A percentile compares a stretch with the other conserved stretches of the same genome.
These are phyloP conservation scores for Cryphonectria parasitica DNA, from an alignment of 2,329 filamentous ascomycete genomes.

Conservation along the genomic window DNA sequence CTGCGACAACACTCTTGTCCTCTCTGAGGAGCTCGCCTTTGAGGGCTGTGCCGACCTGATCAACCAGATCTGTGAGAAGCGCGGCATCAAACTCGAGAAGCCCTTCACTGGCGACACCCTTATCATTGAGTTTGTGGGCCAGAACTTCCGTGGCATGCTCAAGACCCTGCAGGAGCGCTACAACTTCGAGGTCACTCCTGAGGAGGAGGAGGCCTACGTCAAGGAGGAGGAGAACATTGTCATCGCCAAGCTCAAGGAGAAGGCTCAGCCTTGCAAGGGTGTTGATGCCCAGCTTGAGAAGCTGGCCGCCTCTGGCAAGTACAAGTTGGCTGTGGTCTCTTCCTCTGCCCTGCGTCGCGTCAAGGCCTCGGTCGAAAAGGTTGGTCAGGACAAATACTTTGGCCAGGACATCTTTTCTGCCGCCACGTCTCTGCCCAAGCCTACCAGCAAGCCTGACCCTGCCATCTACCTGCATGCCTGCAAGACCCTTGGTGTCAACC, in stretches of 20 bases:
- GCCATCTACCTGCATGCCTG: constrained; percentile 84
- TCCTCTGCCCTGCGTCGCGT: constrained; percentile 80
- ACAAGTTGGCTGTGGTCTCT: constrained; percentile 79
- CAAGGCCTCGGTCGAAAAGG: constrained; percentile 76
- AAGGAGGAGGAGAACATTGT: constrained; percentile 79
- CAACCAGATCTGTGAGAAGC: constrained; percentile 78
- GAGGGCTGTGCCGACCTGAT: constrained; percentile 87
- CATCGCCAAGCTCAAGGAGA: constrained; percentile 75
- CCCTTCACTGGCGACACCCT: constrained; percentile 79
- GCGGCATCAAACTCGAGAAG: constrained; percentile 54
- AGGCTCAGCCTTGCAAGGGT: constrained; percentile 69
- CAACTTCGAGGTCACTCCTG: constrained; percentile 68
- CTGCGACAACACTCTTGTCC: constrained; percentile 89
- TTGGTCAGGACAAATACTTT: constrained; percentile 81
- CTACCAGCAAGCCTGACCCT: constrained; percentile 90
- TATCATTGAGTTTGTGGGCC: constrained; percentile 85
- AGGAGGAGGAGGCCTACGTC: constrained; percentile 76
- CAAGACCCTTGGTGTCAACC: constrained; percentile 70
- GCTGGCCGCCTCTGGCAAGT: constrained; percentile 63
- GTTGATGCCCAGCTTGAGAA: constrained; percentile 69
- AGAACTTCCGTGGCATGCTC: constrained; percentile 96
- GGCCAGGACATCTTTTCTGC: constrained; percentile 78
- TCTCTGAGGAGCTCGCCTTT: constrained; percentile 89
- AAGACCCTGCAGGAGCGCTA: constrained; percentile 74
- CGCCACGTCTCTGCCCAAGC: constrained; percentile 74